Base-by-base conservation (phyloP, 306 rosid species). In the Herpetospermum pedunculosum region DNA sequence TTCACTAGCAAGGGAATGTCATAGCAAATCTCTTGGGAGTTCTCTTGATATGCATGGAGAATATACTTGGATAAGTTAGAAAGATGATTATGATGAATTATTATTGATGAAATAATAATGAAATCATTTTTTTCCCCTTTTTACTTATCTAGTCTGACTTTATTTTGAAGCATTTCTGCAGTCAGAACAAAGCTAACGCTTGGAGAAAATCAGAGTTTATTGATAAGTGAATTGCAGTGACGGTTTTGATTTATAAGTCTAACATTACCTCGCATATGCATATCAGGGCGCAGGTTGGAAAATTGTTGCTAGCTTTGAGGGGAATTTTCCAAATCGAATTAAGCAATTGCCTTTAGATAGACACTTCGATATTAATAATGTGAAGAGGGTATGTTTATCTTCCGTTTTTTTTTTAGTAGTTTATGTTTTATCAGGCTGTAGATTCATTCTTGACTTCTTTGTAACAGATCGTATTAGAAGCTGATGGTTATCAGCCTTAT, bases 401-500 rank as follows among this genome's bases (percentile, higher is more conserved):
- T 29, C 32, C 21, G 12, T 18, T 64, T 47, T 28, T 65, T 10
- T 23, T 40, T 47, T 41, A 73, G 23, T 37, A 23, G 38, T 16
- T 18, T 58, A 71, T 68, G 44, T 62, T 68, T 37, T n/a, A 29
- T 64, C 70, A 30, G 62, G 54, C 8, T 21, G 21, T 13, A 38
- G 41, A 62, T 69, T 38, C 12, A 18, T 21, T 70, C 55, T 75
- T 77, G 37, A 41, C 25, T 69, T 44, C 14, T 8, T 52, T 74
- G 67, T 67, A 37, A 73, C 84, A 94, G 99, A 91, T 94, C 72
- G 99, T 94, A 85, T 84, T 94, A 82, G 99, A 94, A 85, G 99
- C 99, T 6, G 99, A 94, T 84, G 99, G 99, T 80, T 94, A 94
- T 84, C 99, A 94, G 81, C 99, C 99, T 10, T 91, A 94, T 85